Evolutionary conservation across 495 filamentous ascomycete genomes (phyloP), one percentile per base, ranked within the genome.

Genomic region (Thermochaetoides thermophila): DNA sequence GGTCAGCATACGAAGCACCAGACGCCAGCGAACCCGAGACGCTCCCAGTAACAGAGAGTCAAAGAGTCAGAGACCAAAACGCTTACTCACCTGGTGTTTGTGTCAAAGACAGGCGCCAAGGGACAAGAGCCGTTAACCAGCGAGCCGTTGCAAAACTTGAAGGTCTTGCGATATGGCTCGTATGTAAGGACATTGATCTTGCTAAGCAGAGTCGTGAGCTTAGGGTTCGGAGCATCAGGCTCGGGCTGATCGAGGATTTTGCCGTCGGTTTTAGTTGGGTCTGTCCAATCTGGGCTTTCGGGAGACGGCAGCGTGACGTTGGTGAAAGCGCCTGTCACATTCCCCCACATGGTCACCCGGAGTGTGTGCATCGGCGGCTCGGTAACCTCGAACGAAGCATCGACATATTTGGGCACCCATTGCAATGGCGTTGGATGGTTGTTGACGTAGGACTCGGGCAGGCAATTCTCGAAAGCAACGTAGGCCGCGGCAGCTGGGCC

Each of bases 341-440:
- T 94, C 15, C 86, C 86, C 59, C 83, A 95, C 14, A 93, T 73
- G 1, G 76, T 93, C 17, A 95, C 59, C 36, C 71, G 72, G 18
- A 97, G 60, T 23, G 73, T 73, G 47, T 84, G 72, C 31, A 66
- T 69, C n/a, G n/a, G n/a, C 8, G 70, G 49, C 35, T 68, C 56
- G 13, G 57, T 50, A 15, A 70, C 57, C 42, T 84, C 67, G 59
- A 91, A 92, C 9, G 55, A 57, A 35, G 81, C 91, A 42, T 74
- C 70, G 37, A 91, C 66, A 35, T 67, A 67, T 9, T 73, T 43
- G 1, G 89, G 86, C 7, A 73, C 63, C 54, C 85, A 94, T 61
- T 97, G 91, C n/a, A 96, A 62, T 34, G 40, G 40, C 11, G 42
- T 34, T 50, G 68, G 42, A 38, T 43, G 13, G 17, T 61, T 47